Percentiles rank a stretch among this genome's conserved stretches.
Conservation (phyloP, 2,329 filamentous ascomycete genomes). For the Pseudogymnoascus sp. region DNA sequence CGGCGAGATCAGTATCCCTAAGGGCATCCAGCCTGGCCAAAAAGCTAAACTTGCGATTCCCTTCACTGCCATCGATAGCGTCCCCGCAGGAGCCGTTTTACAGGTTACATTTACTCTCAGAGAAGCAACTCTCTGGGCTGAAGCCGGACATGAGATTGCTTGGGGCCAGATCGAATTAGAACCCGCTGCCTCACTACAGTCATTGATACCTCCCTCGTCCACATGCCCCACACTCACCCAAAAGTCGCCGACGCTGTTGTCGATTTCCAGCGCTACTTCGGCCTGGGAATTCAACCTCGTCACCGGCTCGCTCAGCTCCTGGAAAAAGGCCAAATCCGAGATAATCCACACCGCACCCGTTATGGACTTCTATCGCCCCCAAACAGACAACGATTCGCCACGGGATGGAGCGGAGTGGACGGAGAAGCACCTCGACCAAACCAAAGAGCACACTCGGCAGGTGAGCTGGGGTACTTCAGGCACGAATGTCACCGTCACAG, state of each 20-base stretch:
- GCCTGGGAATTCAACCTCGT: slow-evolving; percentile 39
- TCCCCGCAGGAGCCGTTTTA: slow-evolving; percentile 37
- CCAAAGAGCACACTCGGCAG: slow-evolving; percentile 34
- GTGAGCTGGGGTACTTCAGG: slow-evolving; percentile 17
- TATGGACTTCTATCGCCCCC: slow-evolving; percentile 31
- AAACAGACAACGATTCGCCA: slow-evolving; percentile 13
- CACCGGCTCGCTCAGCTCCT: slow-evolving; percentile 35
- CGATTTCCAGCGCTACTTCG: slow-evolving; percentile 18
- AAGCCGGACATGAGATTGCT: slow-evolving; percentile 43
- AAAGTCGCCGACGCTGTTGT: slow-evolving; percentile 20
- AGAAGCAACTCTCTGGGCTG: slow-evolving; percentile 42
- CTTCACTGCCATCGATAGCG: slow-evolving; percentile 10
- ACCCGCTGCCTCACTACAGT: slow-evolving; percentile 13
- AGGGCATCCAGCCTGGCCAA: slow-evolving; percentile 30
- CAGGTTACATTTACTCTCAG: slow-evolving; percentile 40
- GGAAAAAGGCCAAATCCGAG: slow-evolving; percentile 32
- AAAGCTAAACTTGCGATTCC: slow-evolving; percentile 14
- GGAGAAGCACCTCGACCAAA: slow-evolving; percentile 38
- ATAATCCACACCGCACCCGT: slow-evolving; percentile 37
- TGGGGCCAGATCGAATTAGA: slow-evolving; percentile 37
- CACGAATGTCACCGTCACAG: slow-evolving; percentile 32
- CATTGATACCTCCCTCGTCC: slow-evolving; percentile 10
- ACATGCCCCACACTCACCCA: slow-evolving; percentile 19
- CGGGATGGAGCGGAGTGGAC: slow-evolving; percentile 49
- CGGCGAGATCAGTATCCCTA: slow-evolving; percentile 15